Evolutionary conservation across 2,329 filamentous ascomycete genomes (phyloP).

Genomic region (Penicillium polonicum): DNA sequence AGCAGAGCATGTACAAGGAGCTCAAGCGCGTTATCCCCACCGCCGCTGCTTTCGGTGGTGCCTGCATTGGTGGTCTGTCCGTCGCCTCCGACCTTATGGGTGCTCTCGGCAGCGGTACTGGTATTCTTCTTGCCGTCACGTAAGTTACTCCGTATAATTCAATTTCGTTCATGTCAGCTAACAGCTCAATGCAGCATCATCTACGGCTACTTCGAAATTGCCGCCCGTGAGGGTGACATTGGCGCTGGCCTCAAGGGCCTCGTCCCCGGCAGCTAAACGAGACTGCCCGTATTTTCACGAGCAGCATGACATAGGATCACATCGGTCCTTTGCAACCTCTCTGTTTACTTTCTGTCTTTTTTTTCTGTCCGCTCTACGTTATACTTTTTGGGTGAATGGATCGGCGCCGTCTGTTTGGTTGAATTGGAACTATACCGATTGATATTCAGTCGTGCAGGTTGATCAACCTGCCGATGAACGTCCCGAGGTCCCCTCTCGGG

Average conservation of each 20-base stretch:
- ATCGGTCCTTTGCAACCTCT: conserved; percentile 15
- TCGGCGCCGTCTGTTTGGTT: conserved; percentile 18
- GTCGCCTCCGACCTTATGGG: conserved; percentile 94
- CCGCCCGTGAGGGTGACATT: conserved; percentile 96
- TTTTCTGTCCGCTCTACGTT: conserved; percentile 21
- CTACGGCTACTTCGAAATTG: conserved; percentile 99
- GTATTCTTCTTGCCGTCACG: conserved; percentile 97
- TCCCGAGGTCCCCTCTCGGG: background rate
- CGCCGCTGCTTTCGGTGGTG: conserved; percentile 95
- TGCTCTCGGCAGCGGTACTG: conserved; percentile 91
- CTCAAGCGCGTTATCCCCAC: conserved; percentile 99
- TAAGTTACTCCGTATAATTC: conserved; percentile 55
- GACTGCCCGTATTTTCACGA: conserved; percentile 32
- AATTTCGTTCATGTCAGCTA: conserved; percentile 8
- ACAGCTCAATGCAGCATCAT: conserved; percentile 70
- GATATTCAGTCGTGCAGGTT: conserved; percentile 4
- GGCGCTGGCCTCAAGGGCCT: conserved; percentile 67
- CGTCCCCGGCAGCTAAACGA: conserved; percentile 50
- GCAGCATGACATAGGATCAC: conserved; percentile 31
- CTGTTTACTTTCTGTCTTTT: conserved; percentile 28
- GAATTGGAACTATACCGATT: conserved; percentile 1
- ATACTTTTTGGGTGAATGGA: conserved; percentile 30
- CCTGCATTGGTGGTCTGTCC: conserved; percentile 96
- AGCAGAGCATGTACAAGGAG: conserved; percentile 99
- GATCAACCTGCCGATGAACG: conserved; percentile 1